Base-by-base conservation (phyloP, 2,329 filamentous ascomycete genomes). In the Xylaria sp. region DNA sequence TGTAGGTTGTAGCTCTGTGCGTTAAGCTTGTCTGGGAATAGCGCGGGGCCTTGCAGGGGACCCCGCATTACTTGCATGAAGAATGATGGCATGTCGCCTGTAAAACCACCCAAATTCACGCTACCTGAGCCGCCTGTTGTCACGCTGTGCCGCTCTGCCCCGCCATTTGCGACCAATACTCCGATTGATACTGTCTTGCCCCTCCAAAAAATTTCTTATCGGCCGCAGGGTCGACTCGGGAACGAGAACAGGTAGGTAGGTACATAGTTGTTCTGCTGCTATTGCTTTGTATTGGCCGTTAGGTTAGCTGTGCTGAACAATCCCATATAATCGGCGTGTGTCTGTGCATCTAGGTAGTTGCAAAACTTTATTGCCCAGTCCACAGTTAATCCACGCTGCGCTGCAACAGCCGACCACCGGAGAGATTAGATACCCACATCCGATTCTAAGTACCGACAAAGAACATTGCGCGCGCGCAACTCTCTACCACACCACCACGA, bases 61-160 rank as follows among this genome's bases (percentile, higher is more conserved):
- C 65, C 65, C 65, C 65, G 65, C 65, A 67, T 67, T 27, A 55
- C 54, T 5, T 64, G 61, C 61, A 64, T 47, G 32, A 39, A 59
- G 54, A 36, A 68, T 68, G 65, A 61, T 68, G 61, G 55, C 30
- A 64, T 56, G 12, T 19, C 19, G 27, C 48, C 11, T 57, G 45
- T 27, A 57, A 42, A 32, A 42, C 14, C 39, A 14, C 39, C 2
- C 39, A 14, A 42, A 42, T 42, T 17, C 11, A 42, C 39, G 39
- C 11, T 19, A n/a, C 12, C 36, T 30, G 17, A 21, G 32, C 53
- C 32, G 53, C 14, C 51, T 32, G 36, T 19, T 12, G 32, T 36
- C 11, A 19, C 32, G 8, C 53, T 58, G 34, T 21, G 11, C 27
- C 4, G 14, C 12, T 47, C 30, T 58, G 65, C 65, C 65, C 65